Base-by-base conservation (phyloP, 2,329 filamentous ascomycete genomes). In the Trichoderma arundinaceum region DNA sequence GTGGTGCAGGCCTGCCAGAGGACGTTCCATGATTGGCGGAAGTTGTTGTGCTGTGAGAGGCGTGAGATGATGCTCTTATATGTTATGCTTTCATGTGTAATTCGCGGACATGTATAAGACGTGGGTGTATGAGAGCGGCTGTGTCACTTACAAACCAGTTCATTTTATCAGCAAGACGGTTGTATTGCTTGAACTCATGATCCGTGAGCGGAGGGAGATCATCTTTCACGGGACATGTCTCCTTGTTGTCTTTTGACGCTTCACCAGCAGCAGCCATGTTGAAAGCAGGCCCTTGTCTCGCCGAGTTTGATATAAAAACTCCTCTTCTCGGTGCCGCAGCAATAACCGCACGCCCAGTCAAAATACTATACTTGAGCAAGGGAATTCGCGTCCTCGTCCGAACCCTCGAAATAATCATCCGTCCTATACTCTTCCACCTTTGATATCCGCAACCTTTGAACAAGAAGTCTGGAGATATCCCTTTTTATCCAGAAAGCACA, bases 141-240 rank as follows among this genome's bases (percentile, higher is more conserved):
- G 19, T 6, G 12, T 12, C 6, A 78, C 84, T 72, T 80, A 90
- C 88, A 78, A 89, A 93, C 68, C 84, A 80, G 51, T 94, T 85
- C 91, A 94, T 94, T 69, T 86, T 84, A 65, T 90, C 90, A 0
- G 90, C 88, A 72, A 92, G 79, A n/a, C 82, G 82, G 77, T 94
- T 93, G 77, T 90, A 94, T 44, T 82, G 78, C 57, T 82, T 82
- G 72, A 92, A 93, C 65, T 94, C 90, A 64, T 83, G 80, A 1
- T 86, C 77, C 0, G 86, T 87, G 35, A 94, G 81, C 28, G 89
- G 86, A 0, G 90, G 87, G 1, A 90, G 77, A 13, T 71, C 69
- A 13, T 74, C 70, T 8, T 44, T 52, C 4, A 17, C 38, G 1
- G 48, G 9, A 13, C 22, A 10, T 7, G 46, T n/a, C 1, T 62